Percentiles rank a stretch among this genome's conserved stretches.
These are phyloP conservation scores for Streptanthus diversifolius DNA, from an alignment of 345 rosid genomes.

Conservation along the genomic window DNA sequence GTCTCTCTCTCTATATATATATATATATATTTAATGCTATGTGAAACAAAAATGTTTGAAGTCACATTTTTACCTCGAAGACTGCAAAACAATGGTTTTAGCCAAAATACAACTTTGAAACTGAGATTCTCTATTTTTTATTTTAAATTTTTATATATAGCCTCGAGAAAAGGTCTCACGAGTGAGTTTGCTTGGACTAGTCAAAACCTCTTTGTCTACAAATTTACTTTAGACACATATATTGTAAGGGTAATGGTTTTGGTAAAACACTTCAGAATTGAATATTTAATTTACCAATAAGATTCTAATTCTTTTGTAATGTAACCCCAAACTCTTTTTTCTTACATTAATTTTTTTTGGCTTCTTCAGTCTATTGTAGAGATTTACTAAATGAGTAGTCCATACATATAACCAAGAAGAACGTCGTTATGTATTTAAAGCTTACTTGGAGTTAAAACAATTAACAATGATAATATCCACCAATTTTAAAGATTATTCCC, in stretches of 20 bases:
- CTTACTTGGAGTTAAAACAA: not conserved
- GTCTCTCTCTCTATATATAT: too few relatives aligned
- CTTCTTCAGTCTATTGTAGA: not conserved
- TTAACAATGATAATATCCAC: not conserved
- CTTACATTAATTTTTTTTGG: not conserved
- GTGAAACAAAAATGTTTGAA: not conserved
- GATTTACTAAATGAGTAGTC: not conserved
- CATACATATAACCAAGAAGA: not conserved
- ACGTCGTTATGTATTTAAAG: not conserved
- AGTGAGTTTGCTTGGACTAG: constrained; percentile 35
- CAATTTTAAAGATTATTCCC: not conserved
- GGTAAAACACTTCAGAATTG: not conserved
- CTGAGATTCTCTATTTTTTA: constrained; percentile 20
- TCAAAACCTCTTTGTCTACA: constrained; percentile 16
- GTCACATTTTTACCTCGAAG: constrained; percentile 33
- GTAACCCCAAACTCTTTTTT: not conserved
- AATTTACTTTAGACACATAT: not conserved
- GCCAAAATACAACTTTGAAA: constrained; percentile 38
- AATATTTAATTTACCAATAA: constrained; percentile 5
- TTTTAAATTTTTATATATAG: not conserved
- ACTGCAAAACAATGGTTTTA: constrained; percentile 33
- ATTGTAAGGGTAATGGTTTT: not conserved
- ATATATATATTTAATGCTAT: not conserved
- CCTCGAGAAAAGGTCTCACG: constrained; percentile 26
- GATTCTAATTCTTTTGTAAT: constrained; percentile 6